Evolutionary conservation across 306 rosid genomes (phyloP), one percentile per base, ranked within the genome.

Genomic region (Cicer yamashitae): DNA sequence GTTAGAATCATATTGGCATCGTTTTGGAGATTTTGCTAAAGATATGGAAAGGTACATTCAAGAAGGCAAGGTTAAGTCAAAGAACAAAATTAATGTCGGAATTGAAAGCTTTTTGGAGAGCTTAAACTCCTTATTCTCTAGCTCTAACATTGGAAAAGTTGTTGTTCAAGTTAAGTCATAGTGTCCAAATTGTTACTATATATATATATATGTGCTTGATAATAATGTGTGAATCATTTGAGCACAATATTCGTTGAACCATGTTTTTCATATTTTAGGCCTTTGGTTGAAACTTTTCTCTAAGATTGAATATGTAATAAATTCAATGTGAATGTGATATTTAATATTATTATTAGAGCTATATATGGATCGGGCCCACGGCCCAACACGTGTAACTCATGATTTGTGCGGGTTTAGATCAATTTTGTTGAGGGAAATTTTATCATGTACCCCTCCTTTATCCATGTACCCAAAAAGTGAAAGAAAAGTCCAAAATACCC

Each of bases 131-230:
- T 54, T 86, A 5, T 90, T 90, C 76, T 13, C 87, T 20, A 85
- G 89, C 79, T 83, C 91, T 30, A 88, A 85, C 74, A 15, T 75
- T 40, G 89, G 96, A 37, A 88, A 88, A 78, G 84, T 88, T 18
- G n/a, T 88, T 14, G 65, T 90, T 51, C 89, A 85, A 77, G 74
- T 86, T 54, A 78, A 86, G 75, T 61, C 77, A 1, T 39, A 65
- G 47, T 57, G 7, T 15, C 44, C 6, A 60, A 59, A 38, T 38
- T 34, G 34, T 2, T 25, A 2, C 4, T 25, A 25, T 25, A 18
- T 8, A 15, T 12, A 22, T 22, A 17, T 17, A 17, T 17, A 8
- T 6, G 15, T 25, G 56, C 0, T 57, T 37, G 34, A 37, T 53
- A 15, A 34, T 44, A 41, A 63, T 63, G 14, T 13, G 7, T 15